Percentiles rank a stretch among this genome's conserved stretches.
phyloP scores from a whole-genome alignment of 2,329 filamentous ascomycete genomes.

The Xylariaceae sp. region DNA sequence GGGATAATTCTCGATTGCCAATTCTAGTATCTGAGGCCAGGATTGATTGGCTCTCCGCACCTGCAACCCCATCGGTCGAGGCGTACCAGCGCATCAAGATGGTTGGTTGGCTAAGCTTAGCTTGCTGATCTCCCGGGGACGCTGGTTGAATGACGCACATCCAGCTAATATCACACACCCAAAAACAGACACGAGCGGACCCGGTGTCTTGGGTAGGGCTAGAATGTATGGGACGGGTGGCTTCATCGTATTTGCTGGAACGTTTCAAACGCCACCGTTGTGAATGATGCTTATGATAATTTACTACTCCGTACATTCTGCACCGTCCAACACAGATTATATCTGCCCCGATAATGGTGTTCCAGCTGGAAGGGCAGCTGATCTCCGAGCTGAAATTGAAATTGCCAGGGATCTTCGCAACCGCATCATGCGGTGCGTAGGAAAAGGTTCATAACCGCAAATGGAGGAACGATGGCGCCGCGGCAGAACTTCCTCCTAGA shows the following conservation, averaged over 20 bases:
- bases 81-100: slow-evolving; percentile 9
- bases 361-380: not conserved
- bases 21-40: slow-evolving; percentile 19
- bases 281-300: not conserved
- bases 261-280: not conserved
- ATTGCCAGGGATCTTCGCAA: too few relatives aligned
- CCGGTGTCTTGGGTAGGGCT: slow-evolving; percentile 18
- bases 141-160: slow-evolving; percentile 16
- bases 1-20: slow-evolving; percentile 23
- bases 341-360: not conserved
- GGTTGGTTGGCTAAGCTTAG: slow-evolving; percentile 9
- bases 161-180: not conserved
- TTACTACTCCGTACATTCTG: not conserved
- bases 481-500: too few relatives aligned
- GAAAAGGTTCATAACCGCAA: too few relatives aligned
- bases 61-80: slow-evolving; percentile 11
- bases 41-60: slow-evolving; percentile 26
- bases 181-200: slow-evolving; percentile 8
- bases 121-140: slow-evolving; percentile 13
- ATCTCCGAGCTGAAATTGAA: not conserved
- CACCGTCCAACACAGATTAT: not conserved
- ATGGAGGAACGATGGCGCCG: too few relatives aligned
- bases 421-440: too few relatives aligned
- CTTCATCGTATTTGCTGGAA: too few relatives aligned
- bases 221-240: slow-evolving; percentile 1